Conservation (phyloP, 2,329 filamentous ascomycete species). For the Curvularia eragrostidis region DNA sequence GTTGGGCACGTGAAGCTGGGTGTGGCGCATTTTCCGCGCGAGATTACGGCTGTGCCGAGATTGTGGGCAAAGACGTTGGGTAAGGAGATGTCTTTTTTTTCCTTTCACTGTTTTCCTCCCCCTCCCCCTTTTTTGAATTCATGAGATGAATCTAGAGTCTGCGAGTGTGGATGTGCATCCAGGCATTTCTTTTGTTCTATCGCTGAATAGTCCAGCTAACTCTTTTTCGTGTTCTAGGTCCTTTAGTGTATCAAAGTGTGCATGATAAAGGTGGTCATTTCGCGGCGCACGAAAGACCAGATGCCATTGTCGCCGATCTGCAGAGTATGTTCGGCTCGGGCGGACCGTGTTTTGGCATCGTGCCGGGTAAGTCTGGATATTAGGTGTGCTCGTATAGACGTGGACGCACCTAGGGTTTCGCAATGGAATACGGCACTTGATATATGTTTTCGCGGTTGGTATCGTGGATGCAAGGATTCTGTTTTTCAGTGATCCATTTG, state of each 20-base stretch:
- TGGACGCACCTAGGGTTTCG: neutral
- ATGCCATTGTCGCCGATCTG: constrained; percentile 61
- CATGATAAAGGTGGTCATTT: constrained; percentile 66
- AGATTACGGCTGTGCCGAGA: constrained; percentile 62
- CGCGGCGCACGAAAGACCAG: constrained; percentile 65
- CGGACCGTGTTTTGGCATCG: constrained; percentile 43
- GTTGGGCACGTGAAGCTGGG: constrained; percentile 60
- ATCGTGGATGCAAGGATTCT: neutral
- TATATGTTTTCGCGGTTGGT: neutral
- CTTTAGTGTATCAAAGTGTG: constrained; percentile 63
- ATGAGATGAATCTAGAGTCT: neutral
- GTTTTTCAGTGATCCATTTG: neutral
- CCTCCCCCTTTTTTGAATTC: neutral
- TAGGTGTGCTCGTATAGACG: neutral
- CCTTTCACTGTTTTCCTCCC: neutral
- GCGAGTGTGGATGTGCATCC: neutral
- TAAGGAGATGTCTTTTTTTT: constrained; percentile 6
- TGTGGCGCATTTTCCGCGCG: constrained; percentile 64
- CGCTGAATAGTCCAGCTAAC: no score
- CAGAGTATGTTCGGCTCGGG: constrained; percentile 64
- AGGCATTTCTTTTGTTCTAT: no score
- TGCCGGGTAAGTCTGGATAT: constrained; percentile 43
- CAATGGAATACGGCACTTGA: neutral
- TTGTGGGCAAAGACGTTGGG: constrained; percentile 67
- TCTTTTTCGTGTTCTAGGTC: constrained; percentile 24